Evolutionary conservation across 192 early-diverging fungal species (phyloP).

Genomic region (Mortierella antarctica): DNA sequence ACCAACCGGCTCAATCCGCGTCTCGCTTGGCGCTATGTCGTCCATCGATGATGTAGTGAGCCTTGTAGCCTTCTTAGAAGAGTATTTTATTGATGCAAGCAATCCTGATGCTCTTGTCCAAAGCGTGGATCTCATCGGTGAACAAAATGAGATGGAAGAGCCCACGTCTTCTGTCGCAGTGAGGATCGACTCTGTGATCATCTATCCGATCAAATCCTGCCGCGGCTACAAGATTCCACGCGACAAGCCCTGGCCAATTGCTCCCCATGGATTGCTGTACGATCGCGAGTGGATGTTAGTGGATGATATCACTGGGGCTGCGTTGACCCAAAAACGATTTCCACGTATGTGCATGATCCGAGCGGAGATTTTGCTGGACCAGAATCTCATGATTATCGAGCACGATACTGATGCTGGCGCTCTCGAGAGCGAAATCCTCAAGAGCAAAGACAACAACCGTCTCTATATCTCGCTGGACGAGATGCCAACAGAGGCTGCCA

Average conservation of each 20-base stretch:
- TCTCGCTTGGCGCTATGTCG: constrained; percentile 83
- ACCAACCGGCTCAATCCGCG: constrained; percentile 76
- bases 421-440: background rate
- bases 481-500: constrained; percentile 26
- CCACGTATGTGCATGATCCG: constrained; percentile 74
- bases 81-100: constrained; percentile 63
- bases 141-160: background rate
- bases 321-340: constrained; percentile 76
- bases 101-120: constrained; percentile 15
- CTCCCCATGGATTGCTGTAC: constrained; percentile 63
- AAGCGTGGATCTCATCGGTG: constrained; percentile 28
- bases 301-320: constrained; percentile 55
- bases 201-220: constrained; percentile 84
- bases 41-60: constrained; percentile 67
- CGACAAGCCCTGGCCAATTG: constrained; percentile 64
- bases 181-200: constrained; percentile 31
- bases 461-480: constrained; percentile 39
- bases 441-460: background rate
- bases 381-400: constrained; percentile 58
- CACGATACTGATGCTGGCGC: constrained; percentile 24
- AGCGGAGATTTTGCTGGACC: constrained; percentile 54
- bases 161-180: constrained; percentile 4
- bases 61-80: constrained; percentile 70
- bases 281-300: constrained; percentile 79
- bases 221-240: constrained; percentile 64